Percentiles rank a stretch among this genome's conserved stretches.
phyloP scores from a whole-genome alignment of 176 grass and related monocot genomes.

The Juncus inflexus region DNA sequence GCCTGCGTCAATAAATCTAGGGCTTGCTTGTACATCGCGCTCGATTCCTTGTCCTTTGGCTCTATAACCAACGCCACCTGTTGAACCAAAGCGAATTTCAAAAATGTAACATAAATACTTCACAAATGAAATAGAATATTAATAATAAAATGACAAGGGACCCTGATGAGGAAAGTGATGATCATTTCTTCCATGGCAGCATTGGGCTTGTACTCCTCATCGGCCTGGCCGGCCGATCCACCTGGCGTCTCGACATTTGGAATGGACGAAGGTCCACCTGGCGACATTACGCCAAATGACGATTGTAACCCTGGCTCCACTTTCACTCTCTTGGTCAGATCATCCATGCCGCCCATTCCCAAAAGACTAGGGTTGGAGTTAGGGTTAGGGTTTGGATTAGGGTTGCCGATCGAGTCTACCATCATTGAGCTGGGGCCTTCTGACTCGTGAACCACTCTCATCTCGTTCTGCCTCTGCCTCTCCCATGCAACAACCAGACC shows the following conservation, averaged over 20 bases:
- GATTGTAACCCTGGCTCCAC: conserved; percentile 91
- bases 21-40: conserved; percentile 93
- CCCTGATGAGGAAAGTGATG: conserved; percentile 98
- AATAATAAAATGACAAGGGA: conserved; percentile 9
- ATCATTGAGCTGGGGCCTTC: conserved; percentile 36
- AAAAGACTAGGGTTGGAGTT: conserved; percentile 27
- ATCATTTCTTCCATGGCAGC: conserved; percentile 99
- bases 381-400: conserved; percentile 12
- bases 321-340: conserved; percentile 95
- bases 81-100: conserved; percentile 1
- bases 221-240: conserved; percentile 70
- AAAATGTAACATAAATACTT: conserved; percentile 9
- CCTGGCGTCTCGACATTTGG: conserved; percentile 91
- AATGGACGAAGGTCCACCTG: conserved; percentile 78
- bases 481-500: conserved; percentile 93
- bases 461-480: conserved; percentile 90
- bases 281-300: conserved; percentile 90
- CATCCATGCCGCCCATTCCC: conserved; percentile 42
- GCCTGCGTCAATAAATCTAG: conserved; percentile 90
- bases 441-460: conserved; percentile 68
- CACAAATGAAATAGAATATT: neutral
- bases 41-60: conserved; percentile 93
- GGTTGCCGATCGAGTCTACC: conserved; percentile 27
- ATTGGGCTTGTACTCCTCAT: conserved; percentile 99
- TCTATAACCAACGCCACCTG: conserved; percentile 97